Conservation (phyloP, 768 basidiomycete genomes). For the Panellus pusillus region DNA sequence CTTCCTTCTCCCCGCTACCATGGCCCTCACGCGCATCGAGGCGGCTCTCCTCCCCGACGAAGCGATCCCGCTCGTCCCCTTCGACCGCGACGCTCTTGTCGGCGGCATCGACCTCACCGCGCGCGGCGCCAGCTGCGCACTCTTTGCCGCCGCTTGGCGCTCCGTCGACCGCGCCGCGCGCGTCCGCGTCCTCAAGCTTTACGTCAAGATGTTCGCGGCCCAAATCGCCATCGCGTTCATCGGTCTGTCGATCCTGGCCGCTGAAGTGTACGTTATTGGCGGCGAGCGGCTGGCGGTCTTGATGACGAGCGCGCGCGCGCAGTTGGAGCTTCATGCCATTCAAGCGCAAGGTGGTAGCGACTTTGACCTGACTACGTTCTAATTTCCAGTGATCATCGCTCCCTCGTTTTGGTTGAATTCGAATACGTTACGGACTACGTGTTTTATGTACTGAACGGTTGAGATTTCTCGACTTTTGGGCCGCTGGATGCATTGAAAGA, state of each 20-base stretch:
- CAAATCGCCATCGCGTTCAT: background rate
- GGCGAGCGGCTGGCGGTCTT: slow-evolving; percentile 1
- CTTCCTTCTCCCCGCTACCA: slow-evolving; percentile 6
- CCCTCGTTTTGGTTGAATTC: too few species aligned
- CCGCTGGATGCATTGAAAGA: too few species aligned
- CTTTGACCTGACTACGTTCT: too few species aligned
- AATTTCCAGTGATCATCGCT: too few species aligned
- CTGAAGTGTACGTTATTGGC: slow-evolving; percentile 7
- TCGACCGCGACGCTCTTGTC: slow-evolving; percentile 4
- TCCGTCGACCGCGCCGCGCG: slow-evolving; percentile 4
- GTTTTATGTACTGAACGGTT: too few species aligned
- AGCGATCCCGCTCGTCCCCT: background rate
- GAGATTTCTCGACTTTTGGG: too few species aligned
- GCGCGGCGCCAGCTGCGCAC: background rate
- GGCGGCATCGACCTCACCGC: background rate
- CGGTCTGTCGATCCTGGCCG: background rate
- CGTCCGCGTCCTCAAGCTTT: slow-evolving; percentile 7
- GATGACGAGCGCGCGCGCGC: background rate
- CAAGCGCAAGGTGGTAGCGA: background rate
- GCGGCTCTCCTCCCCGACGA: slow-evolving; percentile 9
- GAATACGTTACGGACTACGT: too few species aligned
- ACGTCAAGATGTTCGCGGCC: slow-evolving; percentile 3
- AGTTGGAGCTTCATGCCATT: background rate
- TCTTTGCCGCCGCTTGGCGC: slow-evolving; percentile 4
- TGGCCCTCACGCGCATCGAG: slow-evolving; percentile 5